These are phyloP conservation scores for Castanospermum australe DNA, from an alignment of 306 rosid genomes.

Conservation along the genomic window DNA sequence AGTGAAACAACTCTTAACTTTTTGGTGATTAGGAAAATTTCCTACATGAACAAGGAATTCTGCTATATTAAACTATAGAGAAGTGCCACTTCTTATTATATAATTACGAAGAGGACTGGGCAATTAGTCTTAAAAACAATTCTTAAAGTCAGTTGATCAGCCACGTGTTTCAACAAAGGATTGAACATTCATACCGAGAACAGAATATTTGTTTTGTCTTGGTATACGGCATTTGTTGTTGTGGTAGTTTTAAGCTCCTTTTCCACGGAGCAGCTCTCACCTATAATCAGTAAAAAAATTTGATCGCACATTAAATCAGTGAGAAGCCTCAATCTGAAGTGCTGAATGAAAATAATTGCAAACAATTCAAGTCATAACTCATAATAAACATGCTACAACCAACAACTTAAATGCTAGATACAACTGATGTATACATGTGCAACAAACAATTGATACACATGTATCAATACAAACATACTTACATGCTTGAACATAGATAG, in stretches of 20 bases:
- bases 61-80: not conserved
- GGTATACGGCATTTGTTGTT: conserved; percentile 86
- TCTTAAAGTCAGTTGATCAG: conserved; percentile 4
- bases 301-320: conserved; percentile 8
- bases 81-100: not conserved
- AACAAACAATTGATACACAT: conserved; percentile 16
- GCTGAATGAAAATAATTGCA: not conserved
- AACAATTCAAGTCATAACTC: not conserved
- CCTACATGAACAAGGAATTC: not conserved
- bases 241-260: conserved; percentile 77
- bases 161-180: conserved; percentile 17
- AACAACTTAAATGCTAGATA: not conserved
- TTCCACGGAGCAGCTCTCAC: conserved; percentile 97
- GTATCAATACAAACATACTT: not conserved
- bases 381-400: not conserved
- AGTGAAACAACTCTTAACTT: not conserved
- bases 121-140: conserved; percentile 6
- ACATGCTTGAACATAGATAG: not conserved
- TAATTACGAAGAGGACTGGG: not conserved
- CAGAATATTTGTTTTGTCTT: conserved; percentile 95
- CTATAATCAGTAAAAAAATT: conserved; percentile 43
- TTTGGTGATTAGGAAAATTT: not conserved
- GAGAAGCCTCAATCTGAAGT: not conserved
- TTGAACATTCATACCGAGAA: conserved; percentile 68
- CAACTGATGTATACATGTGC: not conserved